These are phyloP conservation scores for Boletus reticulatus DNA, from an alignment of 768 basidiomycete genomes.

Conservation along the genomic window DNA sequence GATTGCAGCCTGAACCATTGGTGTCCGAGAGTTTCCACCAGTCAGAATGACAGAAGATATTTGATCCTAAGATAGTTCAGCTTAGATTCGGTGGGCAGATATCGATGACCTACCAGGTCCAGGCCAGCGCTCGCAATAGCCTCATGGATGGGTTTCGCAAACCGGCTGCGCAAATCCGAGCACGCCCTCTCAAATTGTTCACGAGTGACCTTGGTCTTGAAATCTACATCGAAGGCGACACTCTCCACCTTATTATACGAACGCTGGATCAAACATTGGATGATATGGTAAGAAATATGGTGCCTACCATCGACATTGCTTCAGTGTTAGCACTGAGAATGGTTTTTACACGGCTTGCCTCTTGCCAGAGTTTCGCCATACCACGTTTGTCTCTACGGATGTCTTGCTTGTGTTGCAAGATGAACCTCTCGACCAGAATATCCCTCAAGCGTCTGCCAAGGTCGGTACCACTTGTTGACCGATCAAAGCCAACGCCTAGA, in stretches of 20 bases:
- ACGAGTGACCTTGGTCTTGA: conserved; percentile 73
- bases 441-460: conserved; percentile 83
- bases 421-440: conserved; percentile 73
- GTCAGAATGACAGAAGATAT: conserved; percentile 89
- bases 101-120: conserved; percentile 48
- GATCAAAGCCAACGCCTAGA: conserved; percentile 80
- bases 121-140: conserved; percentile 68
- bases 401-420: conserved; percentile 63
- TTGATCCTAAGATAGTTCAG: conserved; percentile 52
- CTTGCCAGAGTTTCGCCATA: conserved; percentile 93
- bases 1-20: conserved; percentile 87
- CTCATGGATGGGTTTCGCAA: conserved; percentile 70
- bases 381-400: conserved; percentile 74
- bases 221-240: conserved; percentile 87
- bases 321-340: conserved; percentile 93
- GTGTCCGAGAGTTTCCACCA: conserved; percentile 86
- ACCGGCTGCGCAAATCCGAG: conserved; percentile 59
- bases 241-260: conserved; percentile 74
- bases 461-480: conserved; percentile 74
- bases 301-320: conserved; percentile 63
- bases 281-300: not conserved
- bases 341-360: conserved; percentile 86
- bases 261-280: not conserved
- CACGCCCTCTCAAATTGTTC: conserved; percentile 76
- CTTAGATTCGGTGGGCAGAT: not conserved